Evolutionary conservation across 371 early-diverging fungal species (phyloP).

Genomic region (Parasitella parasitica): DNA sequence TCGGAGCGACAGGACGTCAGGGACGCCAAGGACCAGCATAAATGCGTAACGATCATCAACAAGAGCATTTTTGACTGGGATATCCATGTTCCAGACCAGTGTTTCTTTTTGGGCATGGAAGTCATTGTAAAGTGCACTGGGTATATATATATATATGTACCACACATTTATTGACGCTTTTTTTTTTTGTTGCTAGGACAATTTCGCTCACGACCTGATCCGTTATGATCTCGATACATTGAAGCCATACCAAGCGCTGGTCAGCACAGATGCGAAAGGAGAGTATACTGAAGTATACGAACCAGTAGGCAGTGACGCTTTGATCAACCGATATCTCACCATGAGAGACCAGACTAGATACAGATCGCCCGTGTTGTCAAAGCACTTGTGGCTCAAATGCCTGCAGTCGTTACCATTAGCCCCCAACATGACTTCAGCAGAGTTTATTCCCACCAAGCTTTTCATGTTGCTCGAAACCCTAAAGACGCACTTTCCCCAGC

Average conservation of each 20-base stretch:
- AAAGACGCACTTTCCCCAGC: conserved; percentile 73
- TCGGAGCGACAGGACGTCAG: conserved; percentile 54
- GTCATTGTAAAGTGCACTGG: conserved; percentile 60
- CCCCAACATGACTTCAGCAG: conserved; percentile 78
- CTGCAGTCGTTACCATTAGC: conserved; percentile 76
- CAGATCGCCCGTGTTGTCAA: conserved; percentile 61
- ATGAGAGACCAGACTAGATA: conserved; percentile 44
- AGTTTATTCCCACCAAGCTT: conserved; percentile 84
- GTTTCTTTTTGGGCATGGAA: conserved; percentile 89
- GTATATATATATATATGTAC: too few relatives aligned
- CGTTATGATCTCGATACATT: conserved; percentile 71
- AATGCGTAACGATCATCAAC: conserved; percentile 72
- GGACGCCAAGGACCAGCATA: conserved; percentile 33
- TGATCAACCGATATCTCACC: conserved; percentile 64
- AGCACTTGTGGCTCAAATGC: conserved; percentile 47
- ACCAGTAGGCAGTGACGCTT: conserved; percentile 64
- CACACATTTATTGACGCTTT: too few relatives aligned
- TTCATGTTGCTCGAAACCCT: conserved; percentile 70
- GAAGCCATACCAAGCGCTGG: conserved; percentile 75
- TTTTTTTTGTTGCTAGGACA: too few relatives aligned
- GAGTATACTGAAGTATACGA: conserved; percentile 81
- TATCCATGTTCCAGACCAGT: conserved; percentile 59
- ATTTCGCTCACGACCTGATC: conserved; percentile 90
- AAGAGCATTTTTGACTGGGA: conserved; percentile 87
- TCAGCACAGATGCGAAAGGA: conserved; percentile 71